Evolutionary conservation across 2,329 filamentous ascomycete species (phyloP), one percentile per base, ranked within the genome.

Genomic region (Thielaviopsis ethacetica): DNA sequence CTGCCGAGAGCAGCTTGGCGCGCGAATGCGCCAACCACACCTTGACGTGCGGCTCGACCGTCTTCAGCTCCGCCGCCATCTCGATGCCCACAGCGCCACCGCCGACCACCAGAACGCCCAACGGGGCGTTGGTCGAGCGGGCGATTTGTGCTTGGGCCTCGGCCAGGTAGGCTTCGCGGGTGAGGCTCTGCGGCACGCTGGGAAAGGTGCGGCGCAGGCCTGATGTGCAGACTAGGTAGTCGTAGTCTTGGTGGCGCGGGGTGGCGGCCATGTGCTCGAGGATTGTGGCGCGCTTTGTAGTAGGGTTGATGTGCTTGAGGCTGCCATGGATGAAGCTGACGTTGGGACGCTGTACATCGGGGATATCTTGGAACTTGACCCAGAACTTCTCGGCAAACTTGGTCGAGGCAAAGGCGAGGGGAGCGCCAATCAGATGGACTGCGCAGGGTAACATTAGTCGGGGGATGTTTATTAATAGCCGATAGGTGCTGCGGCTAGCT

Each of bases 1-100:
- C 88, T 0, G 84, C 81, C 0, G 85, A 89, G 7, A 91, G 75
- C 1, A 91, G 77, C 65, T 80, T 80, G 26, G 78, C 73, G 21
- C 85, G 76, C 3, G 86, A 90, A 68, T 91, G 88, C 4, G 88
- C 79, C 1, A 93, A 77, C 0, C 81, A 86, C n/a, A 91, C 83
- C 49, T 78, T 77, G 58, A 81, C 72, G 12, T 77, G 65, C 0
- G 88, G 86, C 62, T 84, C 76, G 24, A 82, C 72, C 53, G 79
- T 68, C 70, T 90, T 91, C 58, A 91, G 73, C 71, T 93, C 87
- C 1, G 85, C 82, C 0, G 88, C 86, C 77, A 91, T 89, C 68
- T 91, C 87, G 58, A 91, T 83, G 9, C 88, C 88, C 1, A 91
- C 87, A 6, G 87, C 88, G 55, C 85, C 71, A 63, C 87, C 87